A percentile compares a stretch with the other conserved stretches of the same genome.
These are phyloP conservation scores for Globisporangium spiculum DNA, from an alignment of 352 stramenopile genomes.

Conservation along the genomic window DNA sequence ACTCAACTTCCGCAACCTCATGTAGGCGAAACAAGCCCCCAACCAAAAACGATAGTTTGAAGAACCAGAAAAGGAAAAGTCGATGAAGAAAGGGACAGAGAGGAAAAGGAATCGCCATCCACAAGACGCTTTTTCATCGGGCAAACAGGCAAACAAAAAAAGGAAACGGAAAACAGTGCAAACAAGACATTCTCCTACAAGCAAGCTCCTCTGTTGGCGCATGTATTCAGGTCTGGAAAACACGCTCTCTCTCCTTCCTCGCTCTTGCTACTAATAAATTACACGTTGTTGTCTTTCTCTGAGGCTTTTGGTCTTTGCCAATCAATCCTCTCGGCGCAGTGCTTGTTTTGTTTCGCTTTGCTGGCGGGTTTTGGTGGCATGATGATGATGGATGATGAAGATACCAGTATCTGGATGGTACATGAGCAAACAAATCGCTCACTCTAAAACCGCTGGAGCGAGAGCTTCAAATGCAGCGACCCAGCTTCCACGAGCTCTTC, in stretches of 20 bases:
- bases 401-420: neutral
- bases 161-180: neutral
- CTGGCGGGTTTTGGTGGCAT: neutral
- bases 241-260: neutral
- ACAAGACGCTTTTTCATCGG: neutral
- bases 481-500: slow-evolving; percentile 63
- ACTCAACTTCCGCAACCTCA: slow-evolving; percentile 64
- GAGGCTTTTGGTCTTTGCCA: neutral
- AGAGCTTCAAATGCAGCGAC: slow-evolving; percentile 56
- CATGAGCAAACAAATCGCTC: neutral
- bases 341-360: neutral
- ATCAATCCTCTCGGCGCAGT: neutral
- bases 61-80: neutral
- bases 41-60: neutral
- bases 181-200: neutral
- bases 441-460: slow-evolving; percentile 61
- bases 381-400: neutral
- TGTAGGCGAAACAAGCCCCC: slow-evolving; percentile 35
- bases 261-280: slow-evolving; percentile 47
- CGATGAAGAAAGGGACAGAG: neutral
- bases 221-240: neutral
- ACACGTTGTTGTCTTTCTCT: slow-evolving; percentile 38
- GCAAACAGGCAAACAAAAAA: neutral
- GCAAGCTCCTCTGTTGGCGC: neutral
- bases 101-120: neutral